Evolutionary conservation across 192 early-diverging fungal species (phyloP), one percentile per base, ranked within the genome.

Genomic region (Blastocladiella britannica): DNA sequence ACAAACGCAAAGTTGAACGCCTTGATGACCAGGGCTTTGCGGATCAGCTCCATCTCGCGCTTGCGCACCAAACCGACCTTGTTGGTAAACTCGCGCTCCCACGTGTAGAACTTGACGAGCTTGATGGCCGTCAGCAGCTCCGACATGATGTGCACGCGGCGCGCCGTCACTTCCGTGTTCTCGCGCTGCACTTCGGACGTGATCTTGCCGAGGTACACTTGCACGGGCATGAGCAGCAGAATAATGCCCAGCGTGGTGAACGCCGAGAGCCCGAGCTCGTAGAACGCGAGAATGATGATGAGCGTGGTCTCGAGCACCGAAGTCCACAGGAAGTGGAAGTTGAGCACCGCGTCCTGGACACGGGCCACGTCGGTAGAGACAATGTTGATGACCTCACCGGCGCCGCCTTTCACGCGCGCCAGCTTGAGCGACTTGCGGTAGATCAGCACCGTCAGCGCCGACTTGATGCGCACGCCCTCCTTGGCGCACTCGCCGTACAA

Each of bases 21-120:
- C 59, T 82, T 80, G 53, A 84, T 52, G 20, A 67, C 57, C 47
- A 85, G 64, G 22, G 70, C 68, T 9, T 29, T 53, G n/a, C 69
- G 62, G 37, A 83, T 60, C 53, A 70, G 66, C 5, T 47, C 28
- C 60, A 82, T 70, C 60, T 86, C 83, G 31, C 71, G 63, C n/a
- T 55, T 47, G 7, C 83, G 62, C 15, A 85, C 74, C 8, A 63
- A 63, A n/a, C 57, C 54, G 28, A 85, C 72, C 29, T 78, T 76
- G 22, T 77, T 67, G 47, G 62, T 56, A 59, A 85, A 86, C n/a
- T 74, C 74, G 2, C 64, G 57, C 54, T 86, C 83, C 83, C 83
- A 86, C 8, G 80, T 73, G 62, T 86, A 85, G 56, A 84, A 79
- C 60, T 86, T 86, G 60, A 86, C 80, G 24, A 86, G 65, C 59